Base-by-base conservation (phyloP, 306 rosid species). In the Rosa persica region DNA sequence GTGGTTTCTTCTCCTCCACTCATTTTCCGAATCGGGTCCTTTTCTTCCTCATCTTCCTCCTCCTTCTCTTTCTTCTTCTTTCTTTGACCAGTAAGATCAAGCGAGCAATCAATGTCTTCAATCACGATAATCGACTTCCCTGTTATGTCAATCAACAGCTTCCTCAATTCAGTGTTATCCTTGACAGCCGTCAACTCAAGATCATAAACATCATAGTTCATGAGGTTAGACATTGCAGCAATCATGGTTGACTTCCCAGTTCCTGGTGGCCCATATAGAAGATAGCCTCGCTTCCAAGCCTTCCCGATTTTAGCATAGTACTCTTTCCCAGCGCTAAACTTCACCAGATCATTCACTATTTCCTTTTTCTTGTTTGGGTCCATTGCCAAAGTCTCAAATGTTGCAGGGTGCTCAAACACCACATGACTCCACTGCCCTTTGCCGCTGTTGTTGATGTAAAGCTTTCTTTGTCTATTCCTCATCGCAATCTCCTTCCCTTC, bases 101-200 rank as follows among this genome's bases (percentile, higher is more conserved):
- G 91, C 0, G 93, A 86, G 55, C 93, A 91, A 79, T 89, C 96
- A 17, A 91, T 91, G 27, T 91, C 97, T 34, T 91, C 93, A 8
- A 91, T 88, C 52, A 89, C 91, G 2, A 82, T 82, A 0, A 91
- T 86, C 0, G 92, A 47, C 51, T 83, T 89, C 22, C 72, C 80
- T 1, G 96, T 48, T 0, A 79, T 83, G 4, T 87, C 89, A 2
- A 89, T 89, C 76, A 91, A 16, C 7, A 88, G 30, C 51, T 77
- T 83, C 3, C 83, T 85, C 48, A 91, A 71, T 69, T 83, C 89
- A 0, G 84, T 70, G 19, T 91, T 91, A 13, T 86, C 86, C 72
- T 88, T 88, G 0, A 91, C 89, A 0, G 90, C 81, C 0, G 92
- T 89, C 46, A 91, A 61, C 30, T 89, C 90, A 6, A 86, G 77